phyloP scores from a whole-genome alignment of 805 yeast genomes.

The Saccharomycopsis capsularis region DNA sequence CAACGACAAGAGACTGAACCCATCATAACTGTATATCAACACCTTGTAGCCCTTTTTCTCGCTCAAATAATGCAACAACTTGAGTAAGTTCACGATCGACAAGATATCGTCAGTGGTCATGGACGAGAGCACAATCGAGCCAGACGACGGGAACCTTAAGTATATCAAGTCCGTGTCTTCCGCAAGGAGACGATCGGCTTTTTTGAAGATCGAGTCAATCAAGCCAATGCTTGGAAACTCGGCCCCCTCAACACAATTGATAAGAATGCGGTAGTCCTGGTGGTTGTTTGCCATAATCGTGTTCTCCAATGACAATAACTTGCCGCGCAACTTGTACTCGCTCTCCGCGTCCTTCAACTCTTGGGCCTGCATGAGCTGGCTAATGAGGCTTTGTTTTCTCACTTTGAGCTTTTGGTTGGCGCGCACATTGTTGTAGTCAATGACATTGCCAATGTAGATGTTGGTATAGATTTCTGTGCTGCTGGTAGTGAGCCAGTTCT shows the following conservation, averaged over 20 bases:
- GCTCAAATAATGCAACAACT: constrained; percentile 45
- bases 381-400: constrained; percentile 7
- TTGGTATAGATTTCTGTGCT: constrained; percentile 19
- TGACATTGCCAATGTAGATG: constrained; percentile 20
- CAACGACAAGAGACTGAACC: constrained; percentile 85
- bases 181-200: constrained; percentile 11
- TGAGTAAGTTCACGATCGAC: constrained; percentile 63
- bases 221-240: constrained; percentile 19
- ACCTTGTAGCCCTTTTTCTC: constrained; percentile 31
- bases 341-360: not conserved
- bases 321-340: constrained; percentile 8
- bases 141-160: constrained; percentile 67
- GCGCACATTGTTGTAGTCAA: constrained; percentile 21
- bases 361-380: constrained; percentile 1
- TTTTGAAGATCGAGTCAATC: constrained; percentile 10
- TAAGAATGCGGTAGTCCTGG: constrained; percentile 16
- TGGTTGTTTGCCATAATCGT: constrained; percentile 12
- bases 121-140: constrained; percentile 73
- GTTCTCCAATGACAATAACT: constrained; percentile 11
- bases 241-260: constrained; percentile 22
- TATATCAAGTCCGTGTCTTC: constrained; percentile 19
- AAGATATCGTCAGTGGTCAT: constrained; percentile 53
- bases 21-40: constrained; percentile 78
- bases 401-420: constrained; percentile 16
- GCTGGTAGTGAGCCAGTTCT: constrained; percentile 22